phyloP scores from a whole-genome alignment of 805 yeast genomes.

The Schwanniomyces yamadae region DNA sequence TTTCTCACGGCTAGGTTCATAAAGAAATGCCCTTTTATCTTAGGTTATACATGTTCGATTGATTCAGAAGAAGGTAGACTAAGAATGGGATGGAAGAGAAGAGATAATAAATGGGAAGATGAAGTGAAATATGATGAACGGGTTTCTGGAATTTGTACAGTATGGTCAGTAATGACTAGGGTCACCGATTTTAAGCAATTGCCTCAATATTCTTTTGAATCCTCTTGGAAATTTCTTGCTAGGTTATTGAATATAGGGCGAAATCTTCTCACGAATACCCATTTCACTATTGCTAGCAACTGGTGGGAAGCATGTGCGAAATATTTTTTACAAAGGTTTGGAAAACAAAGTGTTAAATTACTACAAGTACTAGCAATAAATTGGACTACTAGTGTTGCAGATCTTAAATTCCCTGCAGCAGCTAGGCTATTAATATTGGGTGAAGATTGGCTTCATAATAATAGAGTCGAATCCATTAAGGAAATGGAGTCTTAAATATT shows the following conservation, averaged over 20 bases:
- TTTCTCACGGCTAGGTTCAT: conserved; percentile 75
- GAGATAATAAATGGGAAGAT: conserved; percentile 54
- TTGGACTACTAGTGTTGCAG: conserved; percentile 55
- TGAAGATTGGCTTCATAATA: conserved; percentile 66
- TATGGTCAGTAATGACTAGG: conserved; percentile 75
- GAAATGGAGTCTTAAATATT: conserved; percentile 34
- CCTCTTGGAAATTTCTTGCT: conserved; percentile 71
- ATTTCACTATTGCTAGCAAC: conserved; percentile 66
- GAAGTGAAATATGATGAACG: conserved; percentile 79
- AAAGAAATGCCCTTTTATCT: conserved; percentile 85
- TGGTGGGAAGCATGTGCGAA: conserved; percentile 91
- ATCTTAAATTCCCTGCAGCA: conserved; percentile 67
- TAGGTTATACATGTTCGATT: conserved; percentile 75
- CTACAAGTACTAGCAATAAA: conserved; percentile 43
- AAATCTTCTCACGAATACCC: conserved; percentile 58
- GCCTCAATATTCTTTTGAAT: conserved; percentile 46
- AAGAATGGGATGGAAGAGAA: conserved; percentile 85
- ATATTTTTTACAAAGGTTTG: conserved; percentile 56
- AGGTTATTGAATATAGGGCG: conserved; percentile 60
- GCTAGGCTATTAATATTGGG: conserved; percentile 73
- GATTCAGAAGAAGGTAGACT: conserved; percentile 80
- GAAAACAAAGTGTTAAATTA: conserved; percentile 68
- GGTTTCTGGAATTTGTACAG: conserved; percentile 78
- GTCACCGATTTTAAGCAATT: conserved; percentile 15
- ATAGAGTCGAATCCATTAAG: conserved; percentile 46